Base-by-base conservation (phyloP, 306 rosid genomes). In the Trifolium pratense region DNA sequence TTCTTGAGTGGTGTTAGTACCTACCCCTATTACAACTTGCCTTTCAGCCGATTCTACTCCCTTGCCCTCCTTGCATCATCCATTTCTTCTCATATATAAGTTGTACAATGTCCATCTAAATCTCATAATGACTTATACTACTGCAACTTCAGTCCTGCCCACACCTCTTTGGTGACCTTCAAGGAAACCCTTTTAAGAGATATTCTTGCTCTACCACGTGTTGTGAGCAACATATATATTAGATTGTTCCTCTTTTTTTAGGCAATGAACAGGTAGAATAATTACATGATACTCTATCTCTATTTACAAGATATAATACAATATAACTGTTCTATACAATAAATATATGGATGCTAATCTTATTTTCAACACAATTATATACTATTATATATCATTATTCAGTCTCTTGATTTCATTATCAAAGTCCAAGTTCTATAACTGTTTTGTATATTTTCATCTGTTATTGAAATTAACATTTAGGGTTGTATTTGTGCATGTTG, bases 321-420 rank as follows among this genome's bases (percentile, higher is more conserved):
- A 23, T 13, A 23, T 57, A 6, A 4, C 36, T 57, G 36, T 12
- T 57, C 17, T 23, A 57, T 23, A 57, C 36, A 57, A 25, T 2
- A 57, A 57, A 57, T 56, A 14, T 2, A 5, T 12, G 64, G 17
- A 26, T 25, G 6, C 61, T 21, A 56, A 23, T 56, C 57, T 11
- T 56, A 56, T 56, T 23, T 56, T 56, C 34, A n/a, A n/a, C 37
- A 57, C 68, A 36, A 20, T 37, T 34, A 62, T 62, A 62, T 31
- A 31, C 39, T 36, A 36, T 15, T 59, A 15, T 59, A 15, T 29
- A 29, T 21, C 48, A 37, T 62, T 9, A 11, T 36, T 11, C 2
- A 8, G 51, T 20, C 17, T 63, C 42, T 60, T 49, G 49, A 37
- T 16, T 31, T 58, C 18, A 15, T 56, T 56, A 56, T 12, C 67